Conservation (phyloP, 2,329 filamentous ascomycete species). For the Madurella mycetomatis region DNA sequence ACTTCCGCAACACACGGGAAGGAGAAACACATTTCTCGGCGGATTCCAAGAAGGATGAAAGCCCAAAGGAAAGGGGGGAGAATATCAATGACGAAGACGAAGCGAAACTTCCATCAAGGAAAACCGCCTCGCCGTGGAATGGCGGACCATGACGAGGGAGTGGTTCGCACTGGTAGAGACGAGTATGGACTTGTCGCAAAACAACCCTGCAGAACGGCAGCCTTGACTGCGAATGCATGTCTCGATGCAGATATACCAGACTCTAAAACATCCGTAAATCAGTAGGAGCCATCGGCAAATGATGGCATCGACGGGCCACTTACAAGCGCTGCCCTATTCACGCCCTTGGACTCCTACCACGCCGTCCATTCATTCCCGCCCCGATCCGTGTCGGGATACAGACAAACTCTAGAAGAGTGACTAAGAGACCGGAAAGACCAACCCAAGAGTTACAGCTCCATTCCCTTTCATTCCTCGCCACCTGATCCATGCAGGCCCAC, state of each 20-base stretch:
- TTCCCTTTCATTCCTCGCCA: background rate
- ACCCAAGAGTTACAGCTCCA: background rate
- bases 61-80: background rate
- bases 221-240: background rate
- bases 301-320: background rate
- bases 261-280: background rate
- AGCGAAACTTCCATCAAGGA: background rate
- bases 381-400: background rate
- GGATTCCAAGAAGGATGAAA: background rate
- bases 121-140: too few species aligned
- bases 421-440: background rate
- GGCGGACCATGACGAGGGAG: too few species aligned
- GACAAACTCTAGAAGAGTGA: background rate
- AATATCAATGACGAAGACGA: background rate
- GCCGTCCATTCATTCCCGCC: background rate
- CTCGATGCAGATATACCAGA: background rate
- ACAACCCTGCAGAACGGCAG: background rate
- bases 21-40: background rate
- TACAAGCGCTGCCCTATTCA: background rate
- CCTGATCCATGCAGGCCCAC: background rate
- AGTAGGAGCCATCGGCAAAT: background rate
- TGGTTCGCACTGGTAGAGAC: too few species aligned
- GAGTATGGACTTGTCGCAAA: background rate
- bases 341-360: background rate
- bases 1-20: background rate